Percentiles rank a stretch among this genome's conserved stretches.
Conservation (phyloP, 2,329 filamentous ascomycete species). For the Colletotrichum theobromicola region DNA sequence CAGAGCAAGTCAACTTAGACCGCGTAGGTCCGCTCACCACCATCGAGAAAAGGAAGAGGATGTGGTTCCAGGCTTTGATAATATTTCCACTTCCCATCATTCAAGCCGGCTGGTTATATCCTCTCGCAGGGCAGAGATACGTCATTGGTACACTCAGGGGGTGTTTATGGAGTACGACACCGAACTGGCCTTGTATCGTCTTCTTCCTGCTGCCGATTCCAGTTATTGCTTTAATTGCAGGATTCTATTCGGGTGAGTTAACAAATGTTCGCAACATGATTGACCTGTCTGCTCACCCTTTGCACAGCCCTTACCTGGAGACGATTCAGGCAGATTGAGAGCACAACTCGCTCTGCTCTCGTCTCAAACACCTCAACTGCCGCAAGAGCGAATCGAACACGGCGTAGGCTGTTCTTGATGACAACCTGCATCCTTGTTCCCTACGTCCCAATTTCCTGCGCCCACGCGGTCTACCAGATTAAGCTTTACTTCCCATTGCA, state of each 20-base stretch:
- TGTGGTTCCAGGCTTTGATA: conserved; percentile 54
- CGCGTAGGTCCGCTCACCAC: conserved; percentile 44
- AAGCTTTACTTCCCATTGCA: conserved; percentile 24
- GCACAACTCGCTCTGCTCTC: conserved; percentile 43
- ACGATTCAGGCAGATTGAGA: conserved; percentile 53
- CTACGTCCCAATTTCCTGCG: conserved; percentile 54
- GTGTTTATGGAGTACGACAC: conserved; percentile 49
- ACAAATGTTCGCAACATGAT: not conserved
- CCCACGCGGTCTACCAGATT: conserved; percentile 48
- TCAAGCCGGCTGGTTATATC: conserved; percentile 53
- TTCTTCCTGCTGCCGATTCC: conserved; percentile 54
- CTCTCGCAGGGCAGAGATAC: conserved; percentile 53
- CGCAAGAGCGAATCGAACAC: conserved; percentile 51
- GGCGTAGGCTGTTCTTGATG: conserved; percentile 61
- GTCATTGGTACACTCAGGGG: conserved; percentile 54
- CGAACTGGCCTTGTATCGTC: conserved; percentile 52
- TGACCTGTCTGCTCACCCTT: not conserved
- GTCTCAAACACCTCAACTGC: conserved; percentile 43
- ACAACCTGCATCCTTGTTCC: conserved; percentile 55
- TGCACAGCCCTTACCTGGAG: conserved; percentile 49
- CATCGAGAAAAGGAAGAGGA: conserved; percentile 46
- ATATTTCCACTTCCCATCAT: conserved; percentile 59
- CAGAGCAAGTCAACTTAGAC: conserved; percentile 52
- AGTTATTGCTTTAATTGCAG: conserved; percentile 46
- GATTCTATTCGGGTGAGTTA: conserved; percentile 55